Base-by-base conservation (phyloP, 2,329 filamentous ascomycete species). In the Cercospora sojina region DNA sequence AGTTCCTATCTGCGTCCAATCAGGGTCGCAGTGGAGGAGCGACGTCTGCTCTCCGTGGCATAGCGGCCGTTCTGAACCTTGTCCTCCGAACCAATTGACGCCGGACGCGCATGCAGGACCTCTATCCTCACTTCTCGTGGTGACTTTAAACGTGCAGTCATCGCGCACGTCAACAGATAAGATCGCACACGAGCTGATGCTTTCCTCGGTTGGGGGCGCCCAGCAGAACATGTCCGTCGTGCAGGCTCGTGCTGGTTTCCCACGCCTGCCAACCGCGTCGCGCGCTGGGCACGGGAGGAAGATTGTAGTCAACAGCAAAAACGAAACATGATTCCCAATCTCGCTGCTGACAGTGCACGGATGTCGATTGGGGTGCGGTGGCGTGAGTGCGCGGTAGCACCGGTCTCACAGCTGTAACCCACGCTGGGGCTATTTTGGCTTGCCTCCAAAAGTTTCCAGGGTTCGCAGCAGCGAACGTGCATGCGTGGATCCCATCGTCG, bases 131-230 rank as follows among this genome's bases (percentile, higher is more conserved):
- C 18, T 20, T 31, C 32, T 56, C 31, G 49, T 27, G 27, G 47
- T 63, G 60, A 56, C 60, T 62, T 56, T 62, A 31, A 25, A 20
- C 31, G 60, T 62, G 60, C 60, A 35, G 60, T 62, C 60, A 62
- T 56, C 60, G 31, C 38, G 43, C 23, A 55, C 43, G 59, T 20
- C 25, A 23, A 41, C 20, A 55, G 60, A 62, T 62, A 62, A 62
- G 60, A 53, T 23, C 18, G 29, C 60, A 56, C 60, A 43, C 60
- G 49, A 55, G 43, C 60, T 29, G 25, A 57, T 31, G 43, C 41
- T 47, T 47, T 25, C 43, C 59, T 55, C 31, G 49, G 49, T 41
- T 41, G 51, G 49, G 38, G 25, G 38, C 25, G 38, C 38, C 10
- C 38, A 29, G 27, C 20, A 18, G n/a, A 51, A 23, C 53, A 35